Evolutionary conservation across 305 asterid genomes (phyloP), one percentile per base, ranked within the genome.

Genomic region (Solanum hybrid): DNA sequence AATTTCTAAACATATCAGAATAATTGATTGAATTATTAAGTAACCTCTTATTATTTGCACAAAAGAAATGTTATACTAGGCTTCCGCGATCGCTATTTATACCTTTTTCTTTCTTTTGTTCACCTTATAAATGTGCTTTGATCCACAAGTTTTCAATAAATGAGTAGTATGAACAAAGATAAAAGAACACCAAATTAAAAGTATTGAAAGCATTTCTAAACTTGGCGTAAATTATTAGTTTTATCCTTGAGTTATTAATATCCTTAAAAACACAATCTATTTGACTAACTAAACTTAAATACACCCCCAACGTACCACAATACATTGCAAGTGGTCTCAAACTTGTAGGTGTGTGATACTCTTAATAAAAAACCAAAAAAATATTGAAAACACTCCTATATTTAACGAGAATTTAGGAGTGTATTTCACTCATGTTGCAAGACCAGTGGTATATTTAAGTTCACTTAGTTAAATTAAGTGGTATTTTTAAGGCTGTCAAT

Each of bases 201-300:
- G 11, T 57, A 57, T 18, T 57, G 69, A 57, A 18, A 57, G 6
- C 4, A 61, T 0, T 20, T 0, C 0, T 61, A 1, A 57, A 57
- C 0, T 57, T 57, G 2, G 0, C 0, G 26, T 61, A 61, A 61
- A 61, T 3, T 61, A 57, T 61, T 61, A 20, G 11, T 20, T 57
- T 57, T 4, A 61, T 61, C 0, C 1, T 61, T 0, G 5, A 61
- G 0, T 1, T 61, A 20, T 61, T 61, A 0, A 61, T 20, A 61
- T 0, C 11, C 2, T 61, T 51, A 51, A 51, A 51, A 51, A 51
- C 9, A 51, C 9, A 0, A 2, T 51, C 11, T 61, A 61, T 3
- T 61, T 61, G 71, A 20, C 0, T 61, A 7, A 61, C 24, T 7
- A 20, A 20, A 20, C 26, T 20, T 61, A 61, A 0, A 20, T 61